A percentile compares a stretch with the other conserved stretches of the same genome.
Conservation (phyloP, 148 eudicot species). For the Fagopyrum esculentum region DNA sequence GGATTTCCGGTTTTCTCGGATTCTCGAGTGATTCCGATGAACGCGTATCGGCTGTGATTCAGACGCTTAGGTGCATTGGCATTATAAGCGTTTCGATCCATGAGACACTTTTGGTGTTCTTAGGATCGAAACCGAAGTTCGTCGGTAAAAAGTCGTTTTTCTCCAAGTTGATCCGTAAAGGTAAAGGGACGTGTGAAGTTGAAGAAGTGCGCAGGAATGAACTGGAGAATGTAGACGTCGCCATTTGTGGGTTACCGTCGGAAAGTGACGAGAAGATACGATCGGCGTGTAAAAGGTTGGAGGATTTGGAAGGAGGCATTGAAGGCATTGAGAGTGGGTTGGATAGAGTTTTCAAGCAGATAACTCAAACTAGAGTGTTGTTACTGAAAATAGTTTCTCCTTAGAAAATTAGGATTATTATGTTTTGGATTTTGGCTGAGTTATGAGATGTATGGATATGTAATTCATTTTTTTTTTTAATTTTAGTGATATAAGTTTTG, state of each 20-base stretch:
- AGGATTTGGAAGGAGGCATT: background rate
- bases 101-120: constrained; percentile 24
- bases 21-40: constrained; percentile 9
- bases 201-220: background rate
- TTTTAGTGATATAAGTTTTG: background rate
- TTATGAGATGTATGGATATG: constrained; percentile 1
- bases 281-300: background rate
- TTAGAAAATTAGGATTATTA: background rate
- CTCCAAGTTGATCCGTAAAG: constrained; percentile 23
- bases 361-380: background rate
- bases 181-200: background rate
- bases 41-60: constrained; percentile 21
- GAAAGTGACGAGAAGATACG: constrained; percentile 7
- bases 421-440: background rate
- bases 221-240: background rate
- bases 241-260: background rate
- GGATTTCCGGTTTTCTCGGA: constrained; percentile 27
- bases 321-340: constrained; percentile 4
- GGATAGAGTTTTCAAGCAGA: background rate
- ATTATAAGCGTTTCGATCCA: constrained; percentile 22
- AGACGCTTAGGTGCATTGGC: constrained; percentile 31
- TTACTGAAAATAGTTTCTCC: background rate
- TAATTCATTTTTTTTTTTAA: background rate
- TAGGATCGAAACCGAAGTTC: constrained; percentile 21
- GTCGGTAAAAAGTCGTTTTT: constrained; percentile 32